Evolutionary conservation across 1,139 yeast species (phyloP).

Genomic region (Debaryomyces fabryi): DNA sequence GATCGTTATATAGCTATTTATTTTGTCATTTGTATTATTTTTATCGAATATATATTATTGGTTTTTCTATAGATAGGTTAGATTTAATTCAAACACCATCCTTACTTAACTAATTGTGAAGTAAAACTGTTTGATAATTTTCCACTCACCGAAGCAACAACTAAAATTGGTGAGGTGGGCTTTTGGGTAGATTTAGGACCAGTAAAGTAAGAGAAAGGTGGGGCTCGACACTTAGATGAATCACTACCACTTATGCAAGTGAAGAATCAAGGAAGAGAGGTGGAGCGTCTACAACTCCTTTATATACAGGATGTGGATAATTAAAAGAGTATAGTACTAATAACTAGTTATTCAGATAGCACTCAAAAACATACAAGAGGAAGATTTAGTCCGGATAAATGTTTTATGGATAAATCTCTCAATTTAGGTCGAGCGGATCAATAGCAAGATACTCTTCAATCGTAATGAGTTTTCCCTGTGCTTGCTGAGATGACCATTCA

Average conservation of each 20-base stretch:
- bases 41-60: conserved; percentile 1
- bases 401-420: neutral
- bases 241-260: too few relatives aligned
- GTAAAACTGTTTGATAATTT: conserved; percentile 6
- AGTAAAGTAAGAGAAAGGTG: too few relatives aligned
- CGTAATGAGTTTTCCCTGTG: neutral
- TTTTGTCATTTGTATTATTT: conserved; percentile 4
- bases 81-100: neutral
- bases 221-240: too few relatives aligned
- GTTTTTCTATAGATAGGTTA: neutral
- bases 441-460: neutral
- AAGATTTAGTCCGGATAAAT: too few relatives aligned
- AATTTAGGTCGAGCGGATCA: neutral
- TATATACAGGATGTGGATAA: too few relatives aligned
- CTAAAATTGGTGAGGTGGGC: too few relatives aligned
- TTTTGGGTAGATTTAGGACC: too few relatives aligned
- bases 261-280: too few relatives aligned
- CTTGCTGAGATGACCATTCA: neutral
- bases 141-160: neutral
- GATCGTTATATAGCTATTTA: conserved; percentile 1
- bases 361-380: too few relatives aligned
- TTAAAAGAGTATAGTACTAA: too few relatives aligned
- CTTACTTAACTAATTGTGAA: conserved; percentile 1
- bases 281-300: too few relatives aligned
- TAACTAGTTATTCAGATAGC: too few relatives aligned